Conservation (phyloP, 2,329 filamentous ascomycete genomes). For the Orbilia blumenaviensis region DNA sequence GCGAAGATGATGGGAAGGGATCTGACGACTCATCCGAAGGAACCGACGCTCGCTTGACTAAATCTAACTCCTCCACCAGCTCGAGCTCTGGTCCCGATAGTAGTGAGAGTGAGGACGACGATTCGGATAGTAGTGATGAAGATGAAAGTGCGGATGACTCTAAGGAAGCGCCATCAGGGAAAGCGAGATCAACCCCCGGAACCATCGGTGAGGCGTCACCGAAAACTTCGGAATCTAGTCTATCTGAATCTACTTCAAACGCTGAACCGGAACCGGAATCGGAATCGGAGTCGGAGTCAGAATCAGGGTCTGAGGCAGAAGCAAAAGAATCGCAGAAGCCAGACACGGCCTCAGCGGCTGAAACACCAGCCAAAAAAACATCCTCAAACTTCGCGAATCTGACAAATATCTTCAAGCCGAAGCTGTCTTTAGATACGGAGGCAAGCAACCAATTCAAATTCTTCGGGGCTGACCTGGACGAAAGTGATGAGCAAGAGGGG, state of each 20-base stretch:
- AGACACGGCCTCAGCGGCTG: neutral
- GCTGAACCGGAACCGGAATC: slow-evolving; percentile 1
- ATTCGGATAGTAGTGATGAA: slow-evolving; percentile 3
- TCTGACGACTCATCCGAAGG: neutral
- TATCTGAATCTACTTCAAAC: slow-evolving; percentile 17
- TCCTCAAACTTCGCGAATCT: slow-evolving; percentile 49
- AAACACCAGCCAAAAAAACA: neutral
- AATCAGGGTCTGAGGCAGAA: neutral
- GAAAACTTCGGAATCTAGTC: neutral
- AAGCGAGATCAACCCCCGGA: neutral
- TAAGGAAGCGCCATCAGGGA: neutral
- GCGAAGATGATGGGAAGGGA: slow-evolving; percentile 3
- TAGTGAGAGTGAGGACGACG: slow-evolving; percentile 24
- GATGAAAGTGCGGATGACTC: neutral
- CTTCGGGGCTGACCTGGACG: slow-evolving; percentile 28
- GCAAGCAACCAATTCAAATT: slow-evolving; percentile 44
- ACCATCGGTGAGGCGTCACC: slow-evolving; percentile 1
- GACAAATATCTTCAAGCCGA: slow-evolving; percentile 44
- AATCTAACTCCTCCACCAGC: neutral
- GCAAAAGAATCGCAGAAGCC: neutral
- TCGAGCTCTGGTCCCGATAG: neutral
- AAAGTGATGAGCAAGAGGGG: slow-evolving; percentile 1
- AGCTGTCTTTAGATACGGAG: slow-evolving; percentile 31
- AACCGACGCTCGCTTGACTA: neutral
- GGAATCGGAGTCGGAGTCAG: slow-evolving; percentile 7